phyloP scores from a whole-genome alignment of 1,139 yeast species.

The Yamadazyma diospyri region DNA sequence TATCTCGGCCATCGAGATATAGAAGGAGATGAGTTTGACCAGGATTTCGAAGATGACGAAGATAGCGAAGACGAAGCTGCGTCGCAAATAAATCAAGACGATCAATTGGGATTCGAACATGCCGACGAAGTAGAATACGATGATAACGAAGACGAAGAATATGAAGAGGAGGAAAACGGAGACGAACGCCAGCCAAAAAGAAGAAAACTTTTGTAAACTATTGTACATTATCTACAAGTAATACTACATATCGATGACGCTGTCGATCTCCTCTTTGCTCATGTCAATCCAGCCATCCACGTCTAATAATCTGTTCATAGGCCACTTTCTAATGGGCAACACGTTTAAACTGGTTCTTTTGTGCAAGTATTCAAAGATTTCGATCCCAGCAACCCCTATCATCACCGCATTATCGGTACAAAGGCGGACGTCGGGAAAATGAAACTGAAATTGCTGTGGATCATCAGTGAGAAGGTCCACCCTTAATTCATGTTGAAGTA shows the following conservation, averaged over 20 bases:
- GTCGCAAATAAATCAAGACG: conserved; percentile 1
- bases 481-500: conserved; percentile 38
- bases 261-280: conserved; percentile 2
- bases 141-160: conserved; percentile 2
- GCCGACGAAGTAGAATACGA: conserved; percentile 2
- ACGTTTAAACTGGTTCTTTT: conserved; percentile 49
- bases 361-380: conserved; percentile 57
- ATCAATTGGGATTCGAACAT: no score
- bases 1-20: conserved; percentile 47
- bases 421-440: conserved; percentile 66
- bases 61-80: conserved; percentile 2
- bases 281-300: conserved; percentile 50
- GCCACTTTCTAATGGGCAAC: conserved; percentile 73
- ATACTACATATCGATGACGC: not conserved
- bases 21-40: conserved; percentile 27
- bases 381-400: conserved; percentile 98
- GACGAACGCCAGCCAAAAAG: conserved; percentile 1
- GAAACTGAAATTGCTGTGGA: conserved; percentile 24
- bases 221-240: conserved; percentile 6
- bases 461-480: conserved; percentile 1
- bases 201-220: conserved; percentile 6
- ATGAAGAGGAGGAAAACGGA: conserved; percentile 1
- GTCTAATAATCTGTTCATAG: conserved; percentile 46
- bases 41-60: conserved; percentile 14
- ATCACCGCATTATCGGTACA: conserved; percentile 96